Evolutionary conservation across 306 rosid genomes (phyloP).

Genomic region (Trichosanthes truncata): DNA sequence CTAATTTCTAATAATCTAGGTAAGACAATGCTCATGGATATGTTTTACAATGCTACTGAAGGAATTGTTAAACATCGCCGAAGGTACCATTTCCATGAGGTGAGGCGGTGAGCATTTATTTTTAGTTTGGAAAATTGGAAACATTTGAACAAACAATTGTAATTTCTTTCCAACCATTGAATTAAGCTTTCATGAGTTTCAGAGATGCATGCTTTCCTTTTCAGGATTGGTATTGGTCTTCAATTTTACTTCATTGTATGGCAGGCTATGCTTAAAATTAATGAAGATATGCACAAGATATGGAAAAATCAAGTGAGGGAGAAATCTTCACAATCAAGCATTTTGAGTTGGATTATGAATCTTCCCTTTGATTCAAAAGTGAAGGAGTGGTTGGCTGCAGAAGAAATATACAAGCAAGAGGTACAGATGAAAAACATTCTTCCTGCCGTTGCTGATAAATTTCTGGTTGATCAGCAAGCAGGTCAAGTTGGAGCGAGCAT

Average conservation of each 20-base stretch:
- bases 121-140: constrained; percentile 3
- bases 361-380: constrained; percentile 75
- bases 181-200: not conserved
- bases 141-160: not conserved
- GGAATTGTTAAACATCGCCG: constrained; percentile 72
- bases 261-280: constrained; percentile 97
- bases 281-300: constrained; percentile 90
- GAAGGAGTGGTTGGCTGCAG: constrained; percentile 88
- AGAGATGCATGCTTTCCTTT: not conserved
- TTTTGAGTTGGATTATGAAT: constrained; percentile 79
- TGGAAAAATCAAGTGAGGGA: constrained; percentile 76
- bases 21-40: constrained; percentile 99
- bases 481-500: constrained; percentile 70
- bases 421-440: constrained; percentile 84
- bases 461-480: constrained; percentile 48
- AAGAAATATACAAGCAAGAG: constrained; percentile 83
- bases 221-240: constrained; percentile 6
- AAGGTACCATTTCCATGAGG: constrained; percentile 96
- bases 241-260: constrained; percentile 12
- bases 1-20: constrained; percentile 34
- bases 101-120: constrained; percentile 38
- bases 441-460: constrained; percentile 81
- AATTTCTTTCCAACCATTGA: constrained; percentile 9
- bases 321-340: constrained; percentile 55
- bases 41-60: constrained; percentile 80